These are phyloP conservation scores for Globisporangium sylvaticum DNA, from an alignment of 352 stramenopile genomes.

Conservation along the genomic window DNA sequence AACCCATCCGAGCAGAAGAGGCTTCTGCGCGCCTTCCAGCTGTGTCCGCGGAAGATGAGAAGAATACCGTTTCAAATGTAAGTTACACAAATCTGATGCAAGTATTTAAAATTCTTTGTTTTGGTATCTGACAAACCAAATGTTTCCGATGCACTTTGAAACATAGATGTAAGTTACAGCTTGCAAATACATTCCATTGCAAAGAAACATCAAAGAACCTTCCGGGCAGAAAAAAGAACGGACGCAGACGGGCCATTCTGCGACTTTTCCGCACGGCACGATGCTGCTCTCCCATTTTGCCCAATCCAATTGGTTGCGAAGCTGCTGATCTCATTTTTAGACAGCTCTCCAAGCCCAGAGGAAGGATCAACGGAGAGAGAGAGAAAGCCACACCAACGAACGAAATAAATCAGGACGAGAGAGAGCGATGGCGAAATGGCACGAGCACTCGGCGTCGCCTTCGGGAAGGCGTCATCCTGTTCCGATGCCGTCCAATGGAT, in stretches of 20 bases:
- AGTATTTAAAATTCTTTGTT: not conserved
- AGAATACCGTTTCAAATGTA: not conserved
- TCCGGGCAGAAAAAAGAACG: constrained; percentile 1
- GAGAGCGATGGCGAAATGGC: constrained; percentile 16
- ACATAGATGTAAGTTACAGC: not conserved
- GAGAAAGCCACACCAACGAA: not conserved
- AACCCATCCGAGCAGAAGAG: not conserved
- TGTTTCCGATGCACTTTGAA: not conserved
- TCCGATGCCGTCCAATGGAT: not conserved
- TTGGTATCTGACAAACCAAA: not conserved
- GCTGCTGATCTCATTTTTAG: constrained; percentile 1
- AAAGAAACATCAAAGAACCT: not conserved
- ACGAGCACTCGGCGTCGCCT: not conserved
- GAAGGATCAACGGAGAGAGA: not conserved
- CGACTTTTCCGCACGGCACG: no score
- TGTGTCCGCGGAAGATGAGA: constrained; percentile 1
- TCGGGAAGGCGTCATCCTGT: not conserved
- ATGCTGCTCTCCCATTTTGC: constrained; percentile 12
- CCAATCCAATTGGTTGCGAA: not conserved
- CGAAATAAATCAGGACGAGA: constrained; percentile 1
- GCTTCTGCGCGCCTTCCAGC: constrained; percentile 6
- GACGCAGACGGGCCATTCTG: not conserved
- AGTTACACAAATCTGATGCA: not conserved
- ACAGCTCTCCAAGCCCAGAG: constrained; percentile 4
- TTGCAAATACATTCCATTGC: not conserved